Base-by-base conservation (phyloP, 23 red algal genomes). In the Gracilaria caudata region DNA sequence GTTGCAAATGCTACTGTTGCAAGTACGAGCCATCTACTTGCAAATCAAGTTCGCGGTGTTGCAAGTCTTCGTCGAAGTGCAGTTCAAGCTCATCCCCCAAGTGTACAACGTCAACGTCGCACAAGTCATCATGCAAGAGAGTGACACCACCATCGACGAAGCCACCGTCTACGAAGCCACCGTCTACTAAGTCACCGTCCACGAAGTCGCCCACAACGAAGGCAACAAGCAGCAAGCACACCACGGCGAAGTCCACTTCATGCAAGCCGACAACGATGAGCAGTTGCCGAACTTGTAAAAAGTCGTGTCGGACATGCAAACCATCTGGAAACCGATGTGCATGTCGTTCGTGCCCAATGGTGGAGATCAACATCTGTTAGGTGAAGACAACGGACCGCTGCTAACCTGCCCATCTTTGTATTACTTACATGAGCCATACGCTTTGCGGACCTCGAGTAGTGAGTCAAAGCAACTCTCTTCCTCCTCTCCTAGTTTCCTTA, bases 31-130 rank as follows among this genome's bases (percentile, higher is more conserved):
- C 70, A 29, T 75, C 70, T 4, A 75, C 39, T 16, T 75, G 70
- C 70, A 75, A 75, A 29, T 46, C 70, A 75, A 75, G 38, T 75
- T 75, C 70, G 38, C 37, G 70, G 26, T 75, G 70, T 33, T 75
- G 70, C 70, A 75, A 75, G 24, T 75, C 70, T 46, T 75, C 70
- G 1, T 75, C 70, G 3, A 75, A 47, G 70, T 49, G 70, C 40
- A 0, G 38, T 29, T 43, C 70, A 43, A 43, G 70, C 7, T 30
- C 70, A 26, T 65, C 60, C 13, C 43, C 70, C 0, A 75, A 49
- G 7, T 75, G 66, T 35, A 20, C 66, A 6, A 20, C 21, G 16
- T 73, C 66, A 4, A 9, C 28, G 14, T 35, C 3, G 4, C 8
- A 26, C 35, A 75, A 5, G 12, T 33, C 60, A 11, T 65, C 60